Evolutionary conservation across 1,139 yeast genomes (phyloP).

Genomic region (Yamadazyma pseudoaaseri): DNA sequence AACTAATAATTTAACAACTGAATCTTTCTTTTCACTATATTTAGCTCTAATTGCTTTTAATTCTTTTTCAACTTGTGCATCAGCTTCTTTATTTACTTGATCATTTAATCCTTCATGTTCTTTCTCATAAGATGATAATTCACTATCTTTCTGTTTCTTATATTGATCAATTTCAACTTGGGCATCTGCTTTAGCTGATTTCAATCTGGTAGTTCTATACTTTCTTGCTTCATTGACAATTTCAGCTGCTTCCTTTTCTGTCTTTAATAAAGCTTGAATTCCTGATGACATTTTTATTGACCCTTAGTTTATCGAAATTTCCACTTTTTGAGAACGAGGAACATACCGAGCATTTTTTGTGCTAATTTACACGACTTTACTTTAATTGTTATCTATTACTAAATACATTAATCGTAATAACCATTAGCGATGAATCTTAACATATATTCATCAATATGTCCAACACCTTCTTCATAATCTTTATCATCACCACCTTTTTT

Average conservation of each 20-base stretch:
- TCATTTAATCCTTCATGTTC: constrained; percentile 69
- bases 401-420: constrained; percentile 45
- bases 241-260: constrained; percentile 96
- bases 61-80: constrained; percentile 57
- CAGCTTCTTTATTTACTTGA: constrained; percentile 71
- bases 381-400: background rate
- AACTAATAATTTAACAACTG: constrained; percentile 73
- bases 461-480: constrained; percentile 73
- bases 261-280: constrained; percentile 48
- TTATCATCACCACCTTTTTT: constrained; percentile 37
- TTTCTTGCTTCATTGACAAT: constrained; percentile 89
- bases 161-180: constrained; percentile 84
- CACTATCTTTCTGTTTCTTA: constrained; percentile 80
- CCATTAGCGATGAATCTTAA: constrained; percentile 86
- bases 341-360: background rate
- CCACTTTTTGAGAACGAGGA: constrained; percentile 1
- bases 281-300: constrained; percentile 30
- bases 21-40: constrained; percentile 60
- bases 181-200: constrained; percentile 94
- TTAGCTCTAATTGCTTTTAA: constrained; percentile 61
- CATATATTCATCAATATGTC: constrained; percentile 97
- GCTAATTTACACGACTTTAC: constrained; percentile 1
- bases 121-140: constrained; percentile 69
- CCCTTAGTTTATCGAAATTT: constrained; percentile 3
- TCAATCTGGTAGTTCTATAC: constrained; percentile 82